These are phyloP conservation scores for Trichophyton benhamiae DNA, from an alignment of 2,329 filamentous ascomycete species.

Conservation along the genomic window DNA sequence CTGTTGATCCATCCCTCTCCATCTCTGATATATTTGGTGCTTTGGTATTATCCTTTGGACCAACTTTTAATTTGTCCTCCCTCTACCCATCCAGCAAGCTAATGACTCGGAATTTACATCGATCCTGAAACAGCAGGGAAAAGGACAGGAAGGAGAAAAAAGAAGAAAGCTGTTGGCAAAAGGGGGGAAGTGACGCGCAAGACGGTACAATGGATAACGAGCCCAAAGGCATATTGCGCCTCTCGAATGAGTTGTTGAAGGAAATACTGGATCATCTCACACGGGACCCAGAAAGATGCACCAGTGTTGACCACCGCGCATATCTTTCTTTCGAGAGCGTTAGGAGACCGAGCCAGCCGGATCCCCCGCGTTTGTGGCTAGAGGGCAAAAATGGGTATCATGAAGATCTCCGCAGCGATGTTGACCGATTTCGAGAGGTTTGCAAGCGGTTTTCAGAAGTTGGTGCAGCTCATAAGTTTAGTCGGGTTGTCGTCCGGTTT, in stretches of 20 bases:
- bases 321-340: slow-evolving; percentile 47
- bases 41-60: slow-evolving; percentile 7
- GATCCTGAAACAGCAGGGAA: neutral
- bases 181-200: neutral
- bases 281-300: slow-evolving; percentile 40
- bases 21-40: slow-evolving; percentile 3
- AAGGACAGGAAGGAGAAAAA: neutral
- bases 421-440: slow-evolving; percentile 31
- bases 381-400: slow-evolving; percentile 10
- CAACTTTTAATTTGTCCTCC: slow-evolving; percentile 6
- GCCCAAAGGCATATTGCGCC: slow-evolving; percentile 14
- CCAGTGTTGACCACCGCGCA: slow-evolving; percentile 40
- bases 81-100: neutral
- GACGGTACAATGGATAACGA: slow-evolving; percentile 14
- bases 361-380: slow-evolving; percentile 14
- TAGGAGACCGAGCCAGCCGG: slow-evolving; percentile 29
- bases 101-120: neutral
- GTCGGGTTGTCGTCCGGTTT: slow-evolving; percentile 41
- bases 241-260: slow-evolving; percentile 39
- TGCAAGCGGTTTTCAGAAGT: slow-evolving; percentile 38
- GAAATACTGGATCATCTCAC: slow-evolving; percentile 42
- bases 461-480: slow-evolving; percentile 39
- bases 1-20: neutral
- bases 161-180: neutral
- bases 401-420: slow-evolving; percentile 13